Base-by-base conservation (phyloP, 176 grass and related monocot genomes). In the Oryza meyeriana region DNA sequence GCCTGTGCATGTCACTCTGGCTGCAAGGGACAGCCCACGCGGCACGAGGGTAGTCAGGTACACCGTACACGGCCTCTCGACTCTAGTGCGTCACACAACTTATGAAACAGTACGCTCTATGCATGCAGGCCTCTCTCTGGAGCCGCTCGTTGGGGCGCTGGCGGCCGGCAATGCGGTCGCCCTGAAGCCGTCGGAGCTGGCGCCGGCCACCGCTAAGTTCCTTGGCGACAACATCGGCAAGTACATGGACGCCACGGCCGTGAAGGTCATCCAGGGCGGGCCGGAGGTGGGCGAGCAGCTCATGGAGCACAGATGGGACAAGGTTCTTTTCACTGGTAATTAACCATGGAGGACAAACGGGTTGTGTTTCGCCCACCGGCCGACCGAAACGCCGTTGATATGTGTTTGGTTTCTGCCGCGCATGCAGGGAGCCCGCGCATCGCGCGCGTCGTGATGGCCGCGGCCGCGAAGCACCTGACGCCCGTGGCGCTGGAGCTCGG, bases 301-400 rank as follows among this genome's bases (percentile, higher is more conserved):
- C 73, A 92, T 99, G 91, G 85, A 99, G 22, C 48, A 83, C 33
- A 84, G 92, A 82, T 99, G 92, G 93, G 96, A 95, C 77, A 99
- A 94, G 71, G 94, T 99, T 65, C 92, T 99, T 57, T 99, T 95
- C 83, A 99, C 96, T 64, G 96, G 96, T 90, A 88, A 34, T 34
- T 0, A 20, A 12, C 68, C 48, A 22, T 50, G 14, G 17, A 50
- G 47, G 12, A 50, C 42, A 2, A 3, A 17, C 16, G 39, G 3
- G 7, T 1, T 6, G 40, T 22, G 42, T 16, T 7, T 45, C 12
- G 12, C 17, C 48, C n/a, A n/a, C n/a, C n/a, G n/a, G n/a, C 48
- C 17, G 16, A 0, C 20, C 7, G 22, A 24, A 58, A 58, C 52
- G 12, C 52, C 42, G 27, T 32, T 50, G 11, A 73, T 50, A 4